These are phyloP conservation scores for Kernera saxatilis DNA, from an alignment of 345 rosid genomes.

Conservation along the genomic window DNA sequence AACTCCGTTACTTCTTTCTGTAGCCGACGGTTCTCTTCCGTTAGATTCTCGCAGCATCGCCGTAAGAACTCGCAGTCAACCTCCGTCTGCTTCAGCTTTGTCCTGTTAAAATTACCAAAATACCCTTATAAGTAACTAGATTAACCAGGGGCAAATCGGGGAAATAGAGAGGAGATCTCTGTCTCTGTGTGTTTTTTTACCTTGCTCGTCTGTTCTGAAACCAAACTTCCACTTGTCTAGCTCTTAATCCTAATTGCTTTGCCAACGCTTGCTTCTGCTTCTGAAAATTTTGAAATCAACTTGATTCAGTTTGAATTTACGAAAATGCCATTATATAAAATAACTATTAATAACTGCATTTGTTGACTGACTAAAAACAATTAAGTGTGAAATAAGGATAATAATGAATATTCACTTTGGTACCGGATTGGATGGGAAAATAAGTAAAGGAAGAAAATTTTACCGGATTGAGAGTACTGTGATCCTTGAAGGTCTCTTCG, in stretches of 20 bases:
- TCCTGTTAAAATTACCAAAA: constrained; percentile 40
- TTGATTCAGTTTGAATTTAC: background rate
- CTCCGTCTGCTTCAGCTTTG: constrained; percentile 98
- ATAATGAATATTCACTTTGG: background rate
- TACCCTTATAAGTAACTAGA: background rate
- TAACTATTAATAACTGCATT: background rate
- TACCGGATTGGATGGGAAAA: background rate
- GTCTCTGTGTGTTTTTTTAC: constrained; percentile 28
- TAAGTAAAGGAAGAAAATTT: background rate
- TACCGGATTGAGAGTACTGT: constrained; percentile 96
- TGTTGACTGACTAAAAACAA: background rate
- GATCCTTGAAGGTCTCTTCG: constrained; percentile 91
- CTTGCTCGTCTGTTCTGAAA: constrained; percentile 98
- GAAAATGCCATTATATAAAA: background rate
- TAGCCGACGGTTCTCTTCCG: constrained; percentile 93
- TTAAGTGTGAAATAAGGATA: too few species aligned
- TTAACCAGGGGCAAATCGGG: background rate
- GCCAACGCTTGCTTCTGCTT: constrained; percentile 89
- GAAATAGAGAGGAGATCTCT: background rate
- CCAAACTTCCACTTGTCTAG: constrained; percentile 98
- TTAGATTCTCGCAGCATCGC: constrained; percentile 94
- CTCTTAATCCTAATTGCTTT: constrained; percentile 71
- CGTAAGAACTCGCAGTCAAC: constrained; percentile 93
- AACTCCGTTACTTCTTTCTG: constrained; percentile 93
- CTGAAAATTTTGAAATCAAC: constrained; percentile 30